Conservation (phyloP, 2,329 filamentous ascomycete genomes). For the Orbilia ellipsospora region DNA sequence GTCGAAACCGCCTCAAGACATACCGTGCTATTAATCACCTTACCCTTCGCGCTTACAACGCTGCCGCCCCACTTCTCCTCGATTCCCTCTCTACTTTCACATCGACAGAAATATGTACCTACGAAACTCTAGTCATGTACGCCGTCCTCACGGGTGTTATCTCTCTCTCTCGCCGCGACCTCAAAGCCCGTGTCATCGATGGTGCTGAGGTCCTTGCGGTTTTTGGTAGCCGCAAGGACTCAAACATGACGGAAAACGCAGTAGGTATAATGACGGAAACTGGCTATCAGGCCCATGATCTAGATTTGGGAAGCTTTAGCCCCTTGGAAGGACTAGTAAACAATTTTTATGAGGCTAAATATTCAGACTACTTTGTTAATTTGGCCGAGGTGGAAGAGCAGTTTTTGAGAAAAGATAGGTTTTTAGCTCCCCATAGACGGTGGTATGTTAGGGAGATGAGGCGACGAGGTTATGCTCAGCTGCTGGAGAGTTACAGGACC, state of each 20-base stretch:
- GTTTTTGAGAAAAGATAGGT: slow-evolving; percentile 93
- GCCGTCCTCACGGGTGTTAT: slow-evolving; percentile 94
- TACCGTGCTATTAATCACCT: slow-evolving; percentile 95
- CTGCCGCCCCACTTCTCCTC: slow-evolving; percentile 90
- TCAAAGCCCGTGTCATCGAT: slow-evolving; percentile 98
- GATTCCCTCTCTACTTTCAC: slow-evolving; percentile 98
- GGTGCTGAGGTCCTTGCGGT: slow-evolving; percentile 98
- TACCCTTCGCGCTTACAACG: slow-evolving; percentile 88
- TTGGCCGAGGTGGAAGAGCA: slow-evolving; percentile 90
- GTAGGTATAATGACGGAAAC: slow-evolving; percentile 67
- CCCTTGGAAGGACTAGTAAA: slow-evolving; percentile 87
- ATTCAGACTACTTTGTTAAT: slow-evolving; percentile 91
- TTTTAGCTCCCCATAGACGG: slow-evolving; percentile 91
- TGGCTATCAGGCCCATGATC: slow-evolving; percentile 72
- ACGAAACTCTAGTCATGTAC: slow-evolving; percentile 93
- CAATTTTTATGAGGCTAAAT: slow-evolving; percentile 92
- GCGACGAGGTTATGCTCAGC: slow-evolving; percentile 92
- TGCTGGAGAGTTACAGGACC: slow-evolving; percentile 95
- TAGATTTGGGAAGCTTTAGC: slow-evolving; percentile 86
- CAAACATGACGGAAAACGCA: slow-evolving; percentile 76
- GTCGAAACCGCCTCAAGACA: slow-evolving; percentile 96
- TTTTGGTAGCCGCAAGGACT: slow-evolving; percentile 83
- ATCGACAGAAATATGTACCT: slow-evolving; percentile 97
- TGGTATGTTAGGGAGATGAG: slow-evolving; percentile 99
- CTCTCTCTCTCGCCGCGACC: slow-evolving; percentile 94